Evolutionary conservation across 2,329 filamentous ascomycete genomes (phyloP), one percentile per base, ranked within the genome.

Genomic region (Ilyonectria mors-panacis): DNA sequence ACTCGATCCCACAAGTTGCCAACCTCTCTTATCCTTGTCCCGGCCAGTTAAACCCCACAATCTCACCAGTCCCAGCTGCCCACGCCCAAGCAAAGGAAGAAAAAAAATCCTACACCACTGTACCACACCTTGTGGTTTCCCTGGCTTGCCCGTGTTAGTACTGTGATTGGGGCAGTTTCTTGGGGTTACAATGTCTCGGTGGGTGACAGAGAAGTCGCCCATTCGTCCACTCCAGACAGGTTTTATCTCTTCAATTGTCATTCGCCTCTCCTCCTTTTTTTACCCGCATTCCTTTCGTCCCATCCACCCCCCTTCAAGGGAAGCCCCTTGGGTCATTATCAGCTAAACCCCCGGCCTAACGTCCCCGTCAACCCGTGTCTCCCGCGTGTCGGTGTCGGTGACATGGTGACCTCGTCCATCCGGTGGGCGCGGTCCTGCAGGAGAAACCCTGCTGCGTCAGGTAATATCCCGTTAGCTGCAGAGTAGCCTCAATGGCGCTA

Each of bases 391-490:
- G 35, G 35, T n/a, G 53, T 61, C 53, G 30, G 64, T 63, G 64
- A 63, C 64, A 63, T 48, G 58, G 53, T 48, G 61, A 44, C 57
- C 58, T 66, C 59, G 48, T 56, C 54, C 39, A 54, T 55, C 50
- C 58, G 37, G 64, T 63, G 59, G 64, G 55, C 65, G 67, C 61
- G 64, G 55, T 70, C 59, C 75, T 78, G 76, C 76, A 76, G 71
- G 73, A 76, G 71, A 69, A 77, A 69, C 75, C 75, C 70, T 74
- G 74, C 58, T 73, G 73, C 74, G 65, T 71, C 69, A 73, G 73
- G 73, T 77, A 78, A 78, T 78, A 75, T 78, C 74, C 74, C 71
- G 64, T 65, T 78, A 77, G 76, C 66, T 77, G 75, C 74, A 78
- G 70, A 71, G 59, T 68, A 60, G 71, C 56, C 64, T 71, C 68